Conservation (phyloP, 352 stramenopile species). For the Pythium phragmitis region DNA sequence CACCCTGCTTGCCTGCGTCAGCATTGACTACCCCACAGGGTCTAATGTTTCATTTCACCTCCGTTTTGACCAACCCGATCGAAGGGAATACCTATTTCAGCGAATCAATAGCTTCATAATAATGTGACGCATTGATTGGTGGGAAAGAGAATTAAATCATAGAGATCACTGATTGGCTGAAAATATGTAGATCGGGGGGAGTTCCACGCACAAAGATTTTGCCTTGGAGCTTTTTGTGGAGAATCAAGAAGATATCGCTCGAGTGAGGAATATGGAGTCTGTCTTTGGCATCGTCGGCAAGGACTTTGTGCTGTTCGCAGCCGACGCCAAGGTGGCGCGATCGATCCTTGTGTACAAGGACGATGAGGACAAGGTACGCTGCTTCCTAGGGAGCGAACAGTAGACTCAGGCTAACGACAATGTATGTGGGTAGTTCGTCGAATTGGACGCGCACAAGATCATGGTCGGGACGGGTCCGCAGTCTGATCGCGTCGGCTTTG, state of each 20-base stretch:
- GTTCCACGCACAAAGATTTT: slow-evolving; percentile 1
- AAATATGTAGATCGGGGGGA: slow-evolving; percentile 7
- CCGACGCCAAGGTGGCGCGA: slow-evolving; percentile 87
- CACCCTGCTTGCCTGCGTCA: too few species aligned
- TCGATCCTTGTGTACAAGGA: slow-evolving; percentile 94
- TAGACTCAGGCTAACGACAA: neutral
- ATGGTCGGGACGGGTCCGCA: slow-evolving; percentile 75
- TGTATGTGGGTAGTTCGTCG: slow-evolving; percentile 45
- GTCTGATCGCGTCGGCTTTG: slow-evolving; percentile 79
- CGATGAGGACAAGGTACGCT: slow-evolving; percentile 89
- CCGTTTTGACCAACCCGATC: neutral
- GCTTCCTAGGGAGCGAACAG: neutral
- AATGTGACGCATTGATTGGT: neutral
- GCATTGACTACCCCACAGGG: neutral
- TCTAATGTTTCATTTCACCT: neutral
- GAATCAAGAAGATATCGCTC: slow-evolving; percentile 17
- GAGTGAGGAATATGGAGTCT: slow-evolving; percentile 64
- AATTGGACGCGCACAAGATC: slow-evolving; percentile 82
- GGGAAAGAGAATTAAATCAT: neutral
- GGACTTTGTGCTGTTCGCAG: slow-evolving; percentile 90
- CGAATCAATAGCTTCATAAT: neutral
- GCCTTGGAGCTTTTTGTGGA: slow-evolving; percentile 7
- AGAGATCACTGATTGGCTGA: too few species aligned
- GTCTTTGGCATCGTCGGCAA: slow-evolving; percentile 90
- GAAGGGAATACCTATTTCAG: neutral